Base-by-base conservation (phyloP, 2,329 filamentous ascomycete species). In the Colletotrichum sp. region DNA sequence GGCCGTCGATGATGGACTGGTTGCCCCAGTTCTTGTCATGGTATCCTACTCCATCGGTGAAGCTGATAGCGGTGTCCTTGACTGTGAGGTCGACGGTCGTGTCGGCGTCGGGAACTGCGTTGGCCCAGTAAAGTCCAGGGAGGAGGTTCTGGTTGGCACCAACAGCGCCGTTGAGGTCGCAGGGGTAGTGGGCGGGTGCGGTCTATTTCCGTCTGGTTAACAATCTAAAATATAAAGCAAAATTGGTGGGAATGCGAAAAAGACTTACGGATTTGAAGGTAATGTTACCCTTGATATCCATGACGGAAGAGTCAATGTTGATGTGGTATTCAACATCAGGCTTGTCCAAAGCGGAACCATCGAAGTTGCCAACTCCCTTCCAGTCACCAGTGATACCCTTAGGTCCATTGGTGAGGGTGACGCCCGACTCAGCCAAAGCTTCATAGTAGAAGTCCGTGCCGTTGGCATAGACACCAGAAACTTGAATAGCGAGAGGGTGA, bases 11-110 rank as follows among this genome's bases (percentile, higher is more conserved):
- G 26, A 66, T 66, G 36, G 80, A 83, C 36, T 75, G 70, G 72
- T 84, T 80, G 6, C 83, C 82, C 86, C 86, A 88, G 76, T 88
- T 88, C 85, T 87, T 88, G 76, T 88, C 87, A 77, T 88, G 86
- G 77, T 88, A 88, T 3, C 82, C 87, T 2, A 80, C 68, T 2
- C 86, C 86, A 16, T 55, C 52, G 7, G 30, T 28, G 8, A 58
- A 68, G 8, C n/a, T 58, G 18, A 58, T 32, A 8, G 43, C 18
- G 1, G 32, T 61, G 1, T 61, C 58, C 28, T 61, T 61, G 58
- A 61, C 6, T 9, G 16, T 30, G 28, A 61, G 58, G 4, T 7
- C 28, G 9, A 61, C 58, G 28, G 18, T 61, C 0, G 21, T 52
- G 21, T 52, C 38, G 0, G 62, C 62, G n/a, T 65, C 62, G 5